Evolutionary conservation across 495 filamentous ascomycete species (phyloP).

Genomic region (Penicillium lagena): DNA sequence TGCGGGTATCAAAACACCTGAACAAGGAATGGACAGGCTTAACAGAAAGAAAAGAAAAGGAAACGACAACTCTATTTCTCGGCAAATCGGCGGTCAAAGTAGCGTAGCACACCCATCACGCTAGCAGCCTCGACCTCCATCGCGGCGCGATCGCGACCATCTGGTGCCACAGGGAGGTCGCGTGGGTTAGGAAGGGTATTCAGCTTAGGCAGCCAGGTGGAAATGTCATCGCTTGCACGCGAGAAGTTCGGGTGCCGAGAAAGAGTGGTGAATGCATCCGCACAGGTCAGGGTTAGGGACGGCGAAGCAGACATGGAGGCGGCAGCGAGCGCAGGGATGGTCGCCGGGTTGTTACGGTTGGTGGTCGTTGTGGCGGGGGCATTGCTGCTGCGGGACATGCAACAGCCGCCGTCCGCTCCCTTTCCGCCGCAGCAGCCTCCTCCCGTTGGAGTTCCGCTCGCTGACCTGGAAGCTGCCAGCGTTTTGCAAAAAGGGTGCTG

Average conservation of each 20-base stretch:
- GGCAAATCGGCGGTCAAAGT: conserved; percentile 72
- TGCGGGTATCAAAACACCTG: conserved; percentile 34
- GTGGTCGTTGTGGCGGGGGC: conserved; percentile 18
- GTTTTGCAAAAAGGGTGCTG: conserved; percentile 79
- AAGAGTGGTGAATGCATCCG: conserved; percentile 77
- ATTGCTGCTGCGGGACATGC: conserved; percentile 24
- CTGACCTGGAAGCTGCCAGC: conserved; percentile 58
- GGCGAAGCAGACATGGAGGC: conserved; percentile 21
- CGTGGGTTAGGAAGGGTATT: conserved; percentile 47
- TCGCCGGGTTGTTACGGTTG: conserved; percentile 16
- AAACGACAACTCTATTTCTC: conserved; percentile 27
- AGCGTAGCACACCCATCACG: conserved; percentile 78
- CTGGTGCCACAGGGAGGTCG: conserved; percentile 25
- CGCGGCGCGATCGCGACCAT: conserved; percentile 39
- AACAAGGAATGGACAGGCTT: conserved; percentile 10
- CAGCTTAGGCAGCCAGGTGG: conserved; percentile 68
- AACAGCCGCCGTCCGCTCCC: conserved; percentile 47
- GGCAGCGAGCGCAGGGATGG: conserved; percentile 18
- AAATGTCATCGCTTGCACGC: conserved; percentile 67
- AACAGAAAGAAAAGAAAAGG: conserved; percentile 12
- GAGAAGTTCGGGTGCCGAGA: conserved; percentile 75
- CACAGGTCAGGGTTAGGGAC: conserved; percentile 51
- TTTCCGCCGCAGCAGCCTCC: conserved; percentile 48
- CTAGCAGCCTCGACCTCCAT: conserved; percentile 81
- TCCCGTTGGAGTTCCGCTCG: conserved; percentile 37